phyloP scores from a whole-genome alignment of 1,284 basidiomycete genomes.

The Malassezia furfur region DNA sequence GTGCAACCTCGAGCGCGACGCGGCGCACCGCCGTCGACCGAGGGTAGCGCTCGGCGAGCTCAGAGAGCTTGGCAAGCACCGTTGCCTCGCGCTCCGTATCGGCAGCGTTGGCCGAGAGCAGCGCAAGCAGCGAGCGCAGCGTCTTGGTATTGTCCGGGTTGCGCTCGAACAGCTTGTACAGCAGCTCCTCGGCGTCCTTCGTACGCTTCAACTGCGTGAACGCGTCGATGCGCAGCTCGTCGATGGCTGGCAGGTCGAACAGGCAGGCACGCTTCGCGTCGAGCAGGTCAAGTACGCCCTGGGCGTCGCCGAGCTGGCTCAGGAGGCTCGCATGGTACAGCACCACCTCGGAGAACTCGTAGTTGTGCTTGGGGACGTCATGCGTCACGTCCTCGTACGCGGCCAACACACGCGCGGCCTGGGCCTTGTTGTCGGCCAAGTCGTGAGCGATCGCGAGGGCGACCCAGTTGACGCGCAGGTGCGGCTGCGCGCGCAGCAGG shows the following conservation, averaged over 20 bases:
- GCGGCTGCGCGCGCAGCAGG: conserved; percentile 70
- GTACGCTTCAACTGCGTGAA: conserved; percentile 58
- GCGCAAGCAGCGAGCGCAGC: conserved; percentile 56
- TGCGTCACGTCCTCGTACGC: conserved; percentile 51
- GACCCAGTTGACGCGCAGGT: conserved; percentile 79
- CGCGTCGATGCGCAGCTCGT: conserved; percentile 21
- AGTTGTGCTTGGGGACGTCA: conserved; percentile 31
- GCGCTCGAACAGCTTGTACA: conserved; percentile 68
- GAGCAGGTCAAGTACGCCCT: conserved; percentile 49
- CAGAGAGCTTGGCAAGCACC: conserved; percentile 18
- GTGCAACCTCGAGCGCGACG: conserved; percentile 26
- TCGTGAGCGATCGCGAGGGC: conserved; percentile 79
- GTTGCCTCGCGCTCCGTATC: conserved; percentile 10
- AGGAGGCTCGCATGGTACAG: conserved; percentile 73
- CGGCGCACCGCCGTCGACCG: conserved; percentile 33
- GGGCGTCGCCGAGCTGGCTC: conserved; percentile 59
- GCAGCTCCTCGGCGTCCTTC: conserved; percentile 66
- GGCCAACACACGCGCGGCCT: conserved; percentile 66
- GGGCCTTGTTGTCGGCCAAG: conserved; percentile 64
- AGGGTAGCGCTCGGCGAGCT: conserved; percentile 26
- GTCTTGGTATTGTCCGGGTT: conserved; percentile 77
- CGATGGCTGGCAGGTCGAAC: conserved; percentile 21
- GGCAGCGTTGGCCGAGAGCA: conserved; percentile 52
- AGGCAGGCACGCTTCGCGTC: conserved; percentile 45
- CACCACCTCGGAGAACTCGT: conserved; percentile 72